A percentile compares a stretch with the other conserved stretches of the same genome.
These are phyloP conservation scores for Posidonia oceanica DNA, from an alignment of 116 monocot species.

Conservation along the genomic window DNA sequence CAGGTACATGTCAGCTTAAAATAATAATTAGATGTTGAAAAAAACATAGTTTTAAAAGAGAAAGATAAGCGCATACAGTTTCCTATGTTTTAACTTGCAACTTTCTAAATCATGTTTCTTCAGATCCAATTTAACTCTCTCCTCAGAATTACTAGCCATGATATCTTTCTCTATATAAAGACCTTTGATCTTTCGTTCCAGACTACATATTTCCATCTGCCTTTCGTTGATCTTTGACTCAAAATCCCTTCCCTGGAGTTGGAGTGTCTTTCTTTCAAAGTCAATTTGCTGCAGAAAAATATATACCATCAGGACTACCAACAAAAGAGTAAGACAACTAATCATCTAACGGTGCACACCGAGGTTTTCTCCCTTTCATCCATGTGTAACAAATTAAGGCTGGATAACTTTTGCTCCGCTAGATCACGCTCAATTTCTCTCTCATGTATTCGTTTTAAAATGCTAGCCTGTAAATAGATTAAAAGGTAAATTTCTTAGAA, in stretches of 20 bases:
- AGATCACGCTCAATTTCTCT: conserved; percentile 56
- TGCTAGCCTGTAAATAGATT: conserved; percentile 32
- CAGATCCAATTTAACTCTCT: conserved; percentile 59
- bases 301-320: neutral
- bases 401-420: conserved; percentile 63
- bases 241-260: conserved; percentile 54
- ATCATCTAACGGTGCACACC: conserved; percentile 16
- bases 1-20: neutral
- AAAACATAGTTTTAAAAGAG: conserved; percentile 4
- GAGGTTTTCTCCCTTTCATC: conserved; percentile 74
- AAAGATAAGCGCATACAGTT: conserved; percentile 36
- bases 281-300: conserved; percentile 63
- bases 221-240: conserved; percentile 64
- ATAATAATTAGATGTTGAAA: conserved; percentile 1
- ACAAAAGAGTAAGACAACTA: neutral
- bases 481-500: neutral
- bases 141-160: conserved; percentile 65
- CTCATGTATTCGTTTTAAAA: conserved; percentile 48
- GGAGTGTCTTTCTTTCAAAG: conserved; percentile 62
- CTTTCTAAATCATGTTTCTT: conserved; percentile 69
- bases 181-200: conserved; percentile 72
- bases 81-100: conserved; percentile 55
- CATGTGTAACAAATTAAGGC: conserved; percentile 60
- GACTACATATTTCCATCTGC: conserved; percentile 60
- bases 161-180: conserved; percentile 71